Conservation (phyloP, 768 basidiomycete species). For the Cystobasidium tubakii region DNA sequence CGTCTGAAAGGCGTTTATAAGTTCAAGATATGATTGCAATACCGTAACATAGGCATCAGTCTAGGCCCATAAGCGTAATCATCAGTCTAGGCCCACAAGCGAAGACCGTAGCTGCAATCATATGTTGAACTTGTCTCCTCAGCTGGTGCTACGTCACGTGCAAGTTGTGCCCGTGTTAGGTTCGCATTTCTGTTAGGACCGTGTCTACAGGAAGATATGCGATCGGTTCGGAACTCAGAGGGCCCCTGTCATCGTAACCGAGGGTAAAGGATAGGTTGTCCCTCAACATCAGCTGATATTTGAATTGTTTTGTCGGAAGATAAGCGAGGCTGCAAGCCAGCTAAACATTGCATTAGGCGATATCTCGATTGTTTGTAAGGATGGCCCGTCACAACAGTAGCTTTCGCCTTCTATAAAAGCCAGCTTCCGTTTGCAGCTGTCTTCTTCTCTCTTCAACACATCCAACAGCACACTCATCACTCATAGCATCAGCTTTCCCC, state of each 20-base stretch:
- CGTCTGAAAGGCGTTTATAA: no score
- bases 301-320: no score
- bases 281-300: not conserved
- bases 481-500: not conserved
- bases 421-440: not conserved
- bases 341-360: conserved; percentile 1
- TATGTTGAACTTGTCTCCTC: no score
- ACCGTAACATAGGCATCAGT: no score
- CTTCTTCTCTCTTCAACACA: not conserved
- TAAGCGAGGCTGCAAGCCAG: not conserved
- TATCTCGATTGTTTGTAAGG: not conserved
- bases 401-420: not conserved
- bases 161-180: not conserved
- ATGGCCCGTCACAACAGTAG: not conserved
- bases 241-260: not conserved
- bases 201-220: not conserved
- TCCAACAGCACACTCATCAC: not conserved
- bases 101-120: no score
- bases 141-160: not conserved
- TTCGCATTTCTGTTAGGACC: not conserved
- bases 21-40: no score
- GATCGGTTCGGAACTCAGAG: not conserved
- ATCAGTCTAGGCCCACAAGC: no score
- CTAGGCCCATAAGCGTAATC: no score
- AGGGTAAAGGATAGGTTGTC: not conserved